Conservation (phyloP, 1,139 yeast genomes). For the Hemisphaericaspora xylanilytica region DNA sequence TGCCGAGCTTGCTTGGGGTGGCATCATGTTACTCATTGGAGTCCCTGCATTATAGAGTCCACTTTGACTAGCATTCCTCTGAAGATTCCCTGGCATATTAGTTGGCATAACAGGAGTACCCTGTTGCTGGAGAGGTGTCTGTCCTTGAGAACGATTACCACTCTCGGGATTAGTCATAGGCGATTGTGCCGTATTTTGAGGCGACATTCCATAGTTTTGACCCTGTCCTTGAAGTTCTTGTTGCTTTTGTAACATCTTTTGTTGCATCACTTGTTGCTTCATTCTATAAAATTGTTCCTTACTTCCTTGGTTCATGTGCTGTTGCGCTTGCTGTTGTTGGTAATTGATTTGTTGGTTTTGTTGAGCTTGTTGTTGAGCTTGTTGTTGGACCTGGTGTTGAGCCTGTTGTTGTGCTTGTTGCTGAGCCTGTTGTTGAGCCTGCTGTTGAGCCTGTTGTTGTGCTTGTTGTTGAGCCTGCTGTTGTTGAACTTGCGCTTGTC, state of each 20-base stretch:
- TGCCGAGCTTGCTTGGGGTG: conserved; percentile 12
- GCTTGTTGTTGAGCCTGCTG: conserved; percentile 10
- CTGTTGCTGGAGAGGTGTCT: conserved; percentile 10
- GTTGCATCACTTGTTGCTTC: conserved; percentile 20
- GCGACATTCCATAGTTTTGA: conserved; percentile 8
- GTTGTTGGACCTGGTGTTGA: conserved; percentile 9
- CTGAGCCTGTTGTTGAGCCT: conserved; percentile 11
- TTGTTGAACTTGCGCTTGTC: conserved; percentile 17
- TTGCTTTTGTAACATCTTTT: conserved; percentile 19
- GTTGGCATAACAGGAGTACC: conserved; percentile 10
- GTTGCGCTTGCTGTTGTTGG: conserved; percentile 9
- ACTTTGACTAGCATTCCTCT: conserved; percentile 3
- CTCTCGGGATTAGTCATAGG: conserved; percentile 7
- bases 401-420: conserved; percentile 12
- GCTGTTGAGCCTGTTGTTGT: conserved; percentile 7
- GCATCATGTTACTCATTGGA: conserved; percentile 7
- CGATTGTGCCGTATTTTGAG: conserved; percentile 15
- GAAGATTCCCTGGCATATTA: conserved; percentile 2
- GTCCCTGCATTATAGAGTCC: conserved; percentile 2
- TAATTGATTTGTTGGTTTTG: conserved; percentile 13
- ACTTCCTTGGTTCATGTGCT: conserved; percentile 18
- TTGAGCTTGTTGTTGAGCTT: conserved; percentile 10
- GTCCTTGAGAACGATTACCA: conserved; percentile 7
- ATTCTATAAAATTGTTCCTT: conserved; percentile 22
- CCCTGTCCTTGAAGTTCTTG: conserved; percentile 11